Evolutionary conservation across 2,329 filamentous ascomycete genomes (phyloP), one percentile per base, ranked within the genome.

Genomic region (Paracorniculantispora psalliotae): DNA sequence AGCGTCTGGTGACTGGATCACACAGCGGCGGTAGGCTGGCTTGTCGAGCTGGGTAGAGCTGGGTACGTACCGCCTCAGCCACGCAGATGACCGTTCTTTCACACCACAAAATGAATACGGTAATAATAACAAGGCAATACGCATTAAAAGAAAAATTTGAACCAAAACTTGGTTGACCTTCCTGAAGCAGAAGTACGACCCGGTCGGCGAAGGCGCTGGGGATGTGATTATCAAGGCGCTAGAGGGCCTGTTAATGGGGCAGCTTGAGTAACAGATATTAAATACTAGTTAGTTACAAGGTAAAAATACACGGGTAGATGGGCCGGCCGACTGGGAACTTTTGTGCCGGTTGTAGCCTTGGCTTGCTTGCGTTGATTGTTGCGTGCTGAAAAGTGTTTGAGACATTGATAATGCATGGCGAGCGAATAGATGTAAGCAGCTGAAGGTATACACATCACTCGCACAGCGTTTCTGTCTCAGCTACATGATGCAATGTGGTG

Each of bases 1-100:
- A 43, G 30, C 17, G 47, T 58, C 56, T 19, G 56, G 26, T 58
- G 56, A 58, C 56, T 51, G 37, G 37, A 51, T 51, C 23, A 26
- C 23, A 26, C 46, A 57, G 35, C 19, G 23, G 30, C 46, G 37
- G 35, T 43, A 58, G 39, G 53, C 33, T 43, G 25, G 19, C n/a
- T 28, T 37, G 37, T n/a, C 43, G 21, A 12, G 43, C 6, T 3
- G 43, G 3, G 4, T 46, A 48, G 7, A 17, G 15, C 10, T n/a
- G 12, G 30, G 47, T 35, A 48, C 30, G 21, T 39, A 39, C 30
- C 33, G 48, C 15, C 52, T 33, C 41, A 56, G 52, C 52, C 52
- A 39, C 52, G 35, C 41, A 7, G 21, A 4, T 33, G 30, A 33
- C 30, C 12, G 6, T 33, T 33, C 12, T 33, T 33, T n/a, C n/a